phyloP scores from a whole-genome alignment of 73 alveolate species.

The Durusdinium trenchii region DNA sequence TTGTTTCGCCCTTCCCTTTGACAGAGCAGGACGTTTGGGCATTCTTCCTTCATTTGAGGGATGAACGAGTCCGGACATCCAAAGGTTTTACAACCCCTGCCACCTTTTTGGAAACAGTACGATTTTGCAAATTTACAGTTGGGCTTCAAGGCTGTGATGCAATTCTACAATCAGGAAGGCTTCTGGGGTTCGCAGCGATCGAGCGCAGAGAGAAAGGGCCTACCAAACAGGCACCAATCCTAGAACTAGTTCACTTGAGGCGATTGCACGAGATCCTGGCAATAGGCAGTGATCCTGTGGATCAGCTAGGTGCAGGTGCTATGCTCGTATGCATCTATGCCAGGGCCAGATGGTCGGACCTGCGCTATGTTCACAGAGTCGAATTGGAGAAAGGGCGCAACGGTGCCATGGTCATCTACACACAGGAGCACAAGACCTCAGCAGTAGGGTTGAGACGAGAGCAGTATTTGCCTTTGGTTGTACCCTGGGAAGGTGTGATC shows the following conservation, averaged over 20 bases:
- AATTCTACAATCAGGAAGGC: background rate
- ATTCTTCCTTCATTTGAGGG: background rate
- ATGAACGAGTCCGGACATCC: background rate
- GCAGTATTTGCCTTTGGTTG: background rate
- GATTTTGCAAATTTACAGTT: background rate
- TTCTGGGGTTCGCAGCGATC: background rate
- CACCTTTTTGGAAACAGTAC: background rate
- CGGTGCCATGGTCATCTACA: background rate
- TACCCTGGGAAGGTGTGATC: background rate
- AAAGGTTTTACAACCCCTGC: background rate
- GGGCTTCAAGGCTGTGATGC: background rate
- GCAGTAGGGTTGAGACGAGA: background rate
- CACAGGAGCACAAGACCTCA: background rate
- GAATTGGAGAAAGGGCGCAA: background rate
- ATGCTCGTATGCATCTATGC: background rate
- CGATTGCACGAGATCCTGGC: background rate
- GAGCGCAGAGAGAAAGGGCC: background rate
- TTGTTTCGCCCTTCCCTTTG: background rate
- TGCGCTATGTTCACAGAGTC: background rate
- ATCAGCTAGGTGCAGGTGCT: background rate
- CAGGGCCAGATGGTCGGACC: background rate
- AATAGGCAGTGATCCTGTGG: background rate
- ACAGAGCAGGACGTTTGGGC: background rate
- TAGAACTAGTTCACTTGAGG: background rate
- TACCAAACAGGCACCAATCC: background rate